These are phyloP conservation scores for Calamus simplicifolius DNA, from an alignment of 176 grass and related monocot genomes.

Conservation along the genomic window DNA sequence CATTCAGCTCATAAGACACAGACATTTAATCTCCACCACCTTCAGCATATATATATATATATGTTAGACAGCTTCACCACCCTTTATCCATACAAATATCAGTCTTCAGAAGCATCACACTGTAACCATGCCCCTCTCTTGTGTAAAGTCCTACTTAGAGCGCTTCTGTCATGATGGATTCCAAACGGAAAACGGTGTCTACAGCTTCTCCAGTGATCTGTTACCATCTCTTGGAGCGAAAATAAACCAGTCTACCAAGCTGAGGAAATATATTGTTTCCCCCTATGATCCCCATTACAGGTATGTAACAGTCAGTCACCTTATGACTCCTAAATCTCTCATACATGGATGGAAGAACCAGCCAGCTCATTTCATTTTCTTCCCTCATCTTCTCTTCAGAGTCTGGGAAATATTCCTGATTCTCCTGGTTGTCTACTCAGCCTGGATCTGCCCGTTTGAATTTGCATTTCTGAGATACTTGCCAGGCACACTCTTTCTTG, in stretches of 20 bases:
- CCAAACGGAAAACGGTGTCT: not conserved
- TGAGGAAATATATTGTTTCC: slow-evolving; percentile 36
- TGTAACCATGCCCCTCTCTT: slow-evolving; percentile 25
- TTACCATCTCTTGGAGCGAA: slow-evolving; percentile 44
- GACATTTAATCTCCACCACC: not conserved
- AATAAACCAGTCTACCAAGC: slow-evolving; percentile 14
- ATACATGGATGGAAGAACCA: not conserved
- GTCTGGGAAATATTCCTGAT: slow-evolving; percentile 62
- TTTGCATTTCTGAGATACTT: slow-evolving; percentile 67
- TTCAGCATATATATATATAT: not conserved
- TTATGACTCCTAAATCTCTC: not conserved
- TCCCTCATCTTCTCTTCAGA: slow-evolving; percentile 19
- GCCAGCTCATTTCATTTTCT: not conserved
- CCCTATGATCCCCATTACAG: slow-evolving; percentile 50
- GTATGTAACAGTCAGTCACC: slow-evolving; percentile 9
- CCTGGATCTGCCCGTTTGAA: slow-evolving; percentile 75
- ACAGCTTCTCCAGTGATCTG: slow-evolving; percentile 22
- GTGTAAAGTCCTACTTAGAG: slow-evolving; percentile 3
- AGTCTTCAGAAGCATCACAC: not conserved
- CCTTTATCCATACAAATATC: not conserved
- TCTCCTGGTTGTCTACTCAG: slow-evolving; percentile 65
- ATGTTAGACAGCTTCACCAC: not conserved
- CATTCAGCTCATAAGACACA: not conserved
- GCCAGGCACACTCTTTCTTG: slow-evolving; percentile 39
- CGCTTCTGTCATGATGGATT: slow-evolving; percentile 23